Base-by-base conservation (phyloP, 1,139 yeast species). In the Candida labiduridarum region DNA sequence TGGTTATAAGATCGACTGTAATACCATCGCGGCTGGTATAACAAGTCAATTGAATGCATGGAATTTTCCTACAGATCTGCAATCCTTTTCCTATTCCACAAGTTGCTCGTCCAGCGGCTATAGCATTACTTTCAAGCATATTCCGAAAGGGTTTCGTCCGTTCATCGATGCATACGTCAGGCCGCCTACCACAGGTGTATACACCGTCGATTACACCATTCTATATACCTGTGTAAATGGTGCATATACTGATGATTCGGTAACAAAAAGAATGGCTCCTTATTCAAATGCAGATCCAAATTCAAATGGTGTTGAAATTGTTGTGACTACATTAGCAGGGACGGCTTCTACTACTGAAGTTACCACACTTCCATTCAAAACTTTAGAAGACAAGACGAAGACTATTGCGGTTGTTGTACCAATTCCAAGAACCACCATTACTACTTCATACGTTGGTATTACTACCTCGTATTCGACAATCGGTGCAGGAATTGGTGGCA, bases 101-200 rank as follows among this genome's bases (percentile, higher is more conserved):
- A 30, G 58, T 2, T 67, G 71, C 57, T 40, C 55, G 10, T 12
- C 54, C 1, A 39, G 46, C 4, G 45, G 49, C 1, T 52, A 56
- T 38, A 45, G 48, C 1, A 52, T 65, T 11, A 45, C 47, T 4
- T 69, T 58, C 51, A 18, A 43, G 1, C 60, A 62, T 48, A 47
- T 69, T 35, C 71, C 72, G 2, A 64, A 68, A 1, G 74, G 73
- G 1, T 66, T 57, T 50, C 56, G 71, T 22, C 69, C 69, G 10
- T 69, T 58, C 49, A 52, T 70, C 39, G n/a, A n/a, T n/a, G n/a
- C n/a, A n/a, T n/a, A n/a, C n/a, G n/a, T n/a, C n/a, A n/a, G n/a
- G n/a, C n/a, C n/a, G n/a, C n/a, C n/a, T n/a, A n/a, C n/a, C n/a
- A n/a, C n/a, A n/a, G n/a, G n/a, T n/a, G n/a, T n/a, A n/a, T n/a